A percentile compares a stretch with the other conserved stretches of the same genome.
Conservation (phyloP, 257 asterid species). For the Paraleonurus japonicus region DNA sequence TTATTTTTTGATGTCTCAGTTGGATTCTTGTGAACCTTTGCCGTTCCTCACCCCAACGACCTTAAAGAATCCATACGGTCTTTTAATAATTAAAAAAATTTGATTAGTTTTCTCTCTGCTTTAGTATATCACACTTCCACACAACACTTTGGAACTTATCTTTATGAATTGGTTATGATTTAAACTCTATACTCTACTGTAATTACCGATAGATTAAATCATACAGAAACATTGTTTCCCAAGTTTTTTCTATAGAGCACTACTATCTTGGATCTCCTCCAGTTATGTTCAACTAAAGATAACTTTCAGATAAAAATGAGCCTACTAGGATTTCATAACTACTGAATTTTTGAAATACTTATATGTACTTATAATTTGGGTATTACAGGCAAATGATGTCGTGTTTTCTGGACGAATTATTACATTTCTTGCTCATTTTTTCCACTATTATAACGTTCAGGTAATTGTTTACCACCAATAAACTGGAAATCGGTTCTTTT, state of each 20-base stretch:
- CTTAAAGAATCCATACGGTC: constrained; percentile 11
- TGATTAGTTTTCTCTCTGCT: neutral
- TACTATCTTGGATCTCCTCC: neutral
- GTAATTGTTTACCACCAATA: constrained; percentile 36
- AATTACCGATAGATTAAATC: neutral
- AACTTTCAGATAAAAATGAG: neutral
- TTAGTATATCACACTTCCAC: neutral
- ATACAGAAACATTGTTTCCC: constrained; percentile 9
- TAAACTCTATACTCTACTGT: neutral
- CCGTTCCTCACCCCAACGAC: neutral
- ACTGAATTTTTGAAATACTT: constrained; percentile 22
- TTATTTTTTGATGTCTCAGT: constrained; percentile 9
- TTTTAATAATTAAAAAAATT: neutral
- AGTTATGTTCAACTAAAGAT: neutral
- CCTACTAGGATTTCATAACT: neutral
- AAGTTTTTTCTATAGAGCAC: neutral
- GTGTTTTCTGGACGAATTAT: constrained; percentile 96
- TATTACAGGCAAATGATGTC: constrained; percentile 92
- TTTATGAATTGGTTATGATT: neutral
- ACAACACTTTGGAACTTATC: no score
- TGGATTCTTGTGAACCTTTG: constrained; percentile 4
- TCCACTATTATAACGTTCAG: constrained; percentile 97
- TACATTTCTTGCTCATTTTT: constrained; percentile 99
- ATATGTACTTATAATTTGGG: constrained; percentile 15
- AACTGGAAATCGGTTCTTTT: neutral